Evolutionary conservation across 78 protist genomes (phyloP), one percentile per base, ranked within the genome.

Genomic region (Isochrysis galbana): DNA sequence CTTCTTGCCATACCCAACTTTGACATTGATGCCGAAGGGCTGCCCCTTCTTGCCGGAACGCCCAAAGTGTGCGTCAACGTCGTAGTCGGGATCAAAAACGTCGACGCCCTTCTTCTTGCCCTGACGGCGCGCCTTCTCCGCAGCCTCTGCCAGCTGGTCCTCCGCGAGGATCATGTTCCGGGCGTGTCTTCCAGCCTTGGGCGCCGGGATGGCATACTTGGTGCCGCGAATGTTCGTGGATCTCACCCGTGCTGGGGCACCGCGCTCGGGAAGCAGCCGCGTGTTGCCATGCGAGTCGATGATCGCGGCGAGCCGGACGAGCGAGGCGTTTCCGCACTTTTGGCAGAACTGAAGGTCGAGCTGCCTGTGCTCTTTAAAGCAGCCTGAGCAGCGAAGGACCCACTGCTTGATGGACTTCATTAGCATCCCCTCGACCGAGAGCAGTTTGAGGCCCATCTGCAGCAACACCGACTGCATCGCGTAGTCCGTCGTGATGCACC

Each of bases 371-470:
- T 21, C 47, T n/a, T 5, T 44, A 54, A 44, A 80, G 88, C 88
- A 80, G 88, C 88, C 88, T 4, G 88, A 80, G 88, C 88, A 80
- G n/a, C 51, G 88, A 34, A 80, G 7, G 23, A 44, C 88, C 88
- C 88, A 80, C 47, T 80, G 88, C 88, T 80, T 80, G 88, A 80
- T 25, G 44, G 88, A 80, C 55, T 54, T 46, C 55, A 80, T 19
- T 22, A 80, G 21, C 88, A 84, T 5, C 29, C 89, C 89, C 23
- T 84, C 67, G 26, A 45, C 7, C 51, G 67, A 45, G 88, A 82
- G 38, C 26, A 84, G 89, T 69, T 47, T 45, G 25, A 84, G 48
- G 5, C 69, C 69, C 89, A 84, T 84, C 70, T 47, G 89, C 34
- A 84, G 0, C 34, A 84, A 26, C 44, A 84, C 88, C 14, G 51